Percentiles rank a stretch among this genome's conserved stretches.
Evolutionary conservation across 345 rosid species (phyloP).

Genomic region (Aurinia saxatilis): DNA sequence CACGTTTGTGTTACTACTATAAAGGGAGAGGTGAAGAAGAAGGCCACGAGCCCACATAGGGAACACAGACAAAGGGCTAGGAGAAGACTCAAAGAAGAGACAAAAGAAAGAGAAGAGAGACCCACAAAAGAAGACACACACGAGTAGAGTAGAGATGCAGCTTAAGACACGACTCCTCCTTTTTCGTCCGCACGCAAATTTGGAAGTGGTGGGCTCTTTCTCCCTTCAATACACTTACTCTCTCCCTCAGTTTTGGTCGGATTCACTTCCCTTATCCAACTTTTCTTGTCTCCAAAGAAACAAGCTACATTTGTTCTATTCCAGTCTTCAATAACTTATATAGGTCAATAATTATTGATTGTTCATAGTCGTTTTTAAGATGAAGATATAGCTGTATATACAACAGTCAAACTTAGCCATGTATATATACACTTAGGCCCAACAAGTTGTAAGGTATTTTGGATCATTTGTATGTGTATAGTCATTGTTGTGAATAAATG

Average conservation of each 20-base stretch:
- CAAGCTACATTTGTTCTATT: neutral
- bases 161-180: conserved; percentile 19
- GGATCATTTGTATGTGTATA: conserved; percentile 12
- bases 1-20: neutral
- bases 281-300: neutral
- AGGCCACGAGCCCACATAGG: conserved; percentile 21
- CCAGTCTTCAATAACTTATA: too few species aligned
- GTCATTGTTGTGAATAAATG: conserved; percentile 11
- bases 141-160: conserved; percentile 7
- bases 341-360: neutral
- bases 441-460: conserved; percentile 1
- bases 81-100: neutral
- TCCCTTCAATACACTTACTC: conserved; percentile 6
- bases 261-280: conserved; percentile 16
- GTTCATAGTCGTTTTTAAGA: neutral
- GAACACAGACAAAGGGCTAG: conserved; percentile 5
- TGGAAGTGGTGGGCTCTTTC: conserved; percentile 9
- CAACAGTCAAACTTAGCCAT: conserved; percentile 4
- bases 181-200: conserved; percentile 11
- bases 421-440: neutral
- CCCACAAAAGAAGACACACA: conserved; percentile 16
- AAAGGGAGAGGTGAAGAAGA: conserved; percentile 16
- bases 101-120: conserved; percentile 18
- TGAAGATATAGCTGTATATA: conserved; percentile 2
- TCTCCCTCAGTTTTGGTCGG: conserved; percentile 23